These are phyloP conservation scores for Sporopachydermia lactativora DNA, from an alignment of 805 yeast species.

Conservation along the genomic window DNA sequence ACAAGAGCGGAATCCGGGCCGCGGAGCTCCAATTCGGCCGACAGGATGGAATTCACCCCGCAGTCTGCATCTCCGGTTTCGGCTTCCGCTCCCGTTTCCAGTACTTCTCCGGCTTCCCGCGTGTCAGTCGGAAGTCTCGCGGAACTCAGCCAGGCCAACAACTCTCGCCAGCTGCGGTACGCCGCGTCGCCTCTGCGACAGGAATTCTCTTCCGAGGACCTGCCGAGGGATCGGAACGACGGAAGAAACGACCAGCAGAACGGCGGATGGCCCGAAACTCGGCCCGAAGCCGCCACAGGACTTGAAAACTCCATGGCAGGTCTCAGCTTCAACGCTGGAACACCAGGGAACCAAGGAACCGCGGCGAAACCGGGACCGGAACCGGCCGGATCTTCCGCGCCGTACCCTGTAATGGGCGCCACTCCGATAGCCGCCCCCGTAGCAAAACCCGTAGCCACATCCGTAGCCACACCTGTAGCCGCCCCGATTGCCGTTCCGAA, in stretches of 20 bases:
- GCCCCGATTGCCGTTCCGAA: not conserved
- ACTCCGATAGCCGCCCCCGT: too few species aligned
- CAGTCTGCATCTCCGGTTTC: too few species aligned
- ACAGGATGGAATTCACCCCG: too few species aligned
- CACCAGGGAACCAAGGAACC: too few species aligned
- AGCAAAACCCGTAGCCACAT: too few species aligned
- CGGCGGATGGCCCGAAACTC: too few species aligned
- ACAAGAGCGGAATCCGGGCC: not conserved
- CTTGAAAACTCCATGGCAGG: conserved; percentile 1
- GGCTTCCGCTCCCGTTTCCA: too few species aligned
- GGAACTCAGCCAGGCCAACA: conserved; percentile 1
- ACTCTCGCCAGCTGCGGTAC: not conserved
- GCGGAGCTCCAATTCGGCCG: too few species aligned
- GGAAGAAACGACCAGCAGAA: too few species aligned
- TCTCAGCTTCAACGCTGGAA: not conserved
- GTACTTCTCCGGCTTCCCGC: not conserved
- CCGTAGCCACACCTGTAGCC: not conserved
- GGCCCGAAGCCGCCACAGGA: too few species aligned
- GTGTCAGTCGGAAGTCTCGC: not conserved
- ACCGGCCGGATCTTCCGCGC: not conserved
- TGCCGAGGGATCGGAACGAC: not conserved
- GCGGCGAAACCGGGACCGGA: too few species aligned
- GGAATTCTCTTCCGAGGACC: not conserved
- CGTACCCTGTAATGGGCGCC: too few species aligned
- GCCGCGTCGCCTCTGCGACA: not conserved